Evolutionary conservation across 2,329 filamentous ascomycete species (phyloP).

Genomic region (Triangularia setosa): DNA sequence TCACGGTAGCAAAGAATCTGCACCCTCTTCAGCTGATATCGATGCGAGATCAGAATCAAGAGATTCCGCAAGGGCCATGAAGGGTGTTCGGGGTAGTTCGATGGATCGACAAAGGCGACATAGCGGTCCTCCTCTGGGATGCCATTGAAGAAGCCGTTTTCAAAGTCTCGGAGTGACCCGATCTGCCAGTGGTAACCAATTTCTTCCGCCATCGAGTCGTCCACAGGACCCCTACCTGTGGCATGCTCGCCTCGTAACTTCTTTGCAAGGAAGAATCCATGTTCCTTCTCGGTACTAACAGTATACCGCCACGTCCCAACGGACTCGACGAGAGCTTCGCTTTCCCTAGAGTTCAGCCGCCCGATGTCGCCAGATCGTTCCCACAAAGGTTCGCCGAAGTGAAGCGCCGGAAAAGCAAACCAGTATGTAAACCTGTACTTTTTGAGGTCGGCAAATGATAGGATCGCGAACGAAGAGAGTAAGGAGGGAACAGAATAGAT

Average conservation of each 20-base stretch:
- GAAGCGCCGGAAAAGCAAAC: conserved; percentile 92
- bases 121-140: conserved; percentile 70
- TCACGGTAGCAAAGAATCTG: conserved; percentile 92
- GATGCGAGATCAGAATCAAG: conserved; percentile 75
- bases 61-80: conserved; percentile 93
- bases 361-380: conserved; percentile 53
- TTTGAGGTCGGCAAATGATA: conserved; percentile 94
- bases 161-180: conserved; percentile 70
- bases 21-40: conserved; percentile 71
- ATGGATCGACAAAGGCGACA: conserved; percentile 86
- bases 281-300: conserved; percentile 70
- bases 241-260: conserved; percentile 48
- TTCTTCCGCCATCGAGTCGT: conserved; percentile 43
- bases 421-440: conserved; percentile 98
- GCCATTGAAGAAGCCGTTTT: conserved; percentile 80
- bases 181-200: conserved; percentile 74
- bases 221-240: conserved; percentile 43
- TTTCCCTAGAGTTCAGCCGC: conserved; percentile 64
- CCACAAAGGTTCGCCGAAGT: conserved; percentile 78
- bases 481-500: conserved; percentile 94
- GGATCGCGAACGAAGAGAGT: conserved; percentile 79
- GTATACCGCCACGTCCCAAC: conserved; percentile 85
- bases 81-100: conserved; percentile 80
- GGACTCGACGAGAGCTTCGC: conserved; percentile 71
- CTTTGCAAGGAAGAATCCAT: conserved; percentile 95